Evolutionary conservation across 1,139 yeast genomes (phyloP), one percentile per base, ranked within the genome.

Genomic region (Candida neerlandica): DNA sequence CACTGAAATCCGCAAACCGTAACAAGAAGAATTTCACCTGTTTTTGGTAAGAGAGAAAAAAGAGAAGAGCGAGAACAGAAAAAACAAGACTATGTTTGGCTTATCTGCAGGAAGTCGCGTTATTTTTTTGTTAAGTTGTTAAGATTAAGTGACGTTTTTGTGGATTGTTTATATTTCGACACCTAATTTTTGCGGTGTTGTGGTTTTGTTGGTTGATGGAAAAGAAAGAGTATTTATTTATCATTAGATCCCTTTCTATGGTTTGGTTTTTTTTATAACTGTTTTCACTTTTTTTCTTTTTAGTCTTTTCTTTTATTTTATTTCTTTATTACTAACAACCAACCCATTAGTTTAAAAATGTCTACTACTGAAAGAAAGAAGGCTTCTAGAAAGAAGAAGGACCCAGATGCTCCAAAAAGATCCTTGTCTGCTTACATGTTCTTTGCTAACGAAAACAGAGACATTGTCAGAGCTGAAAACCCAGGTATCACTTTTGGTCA

Each of bases 351-450:
- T 41, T 38, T 21, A 16, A 49, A 16, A 40, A 55, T 55, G 58
- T 47, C 57, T 43, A 62, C 65, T 43, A 61, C 72, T 53, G 80
- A 75, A 66, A 76, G 71, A 64, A 76, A 75, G 66, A 76, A 73
- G 64, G 59, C 77, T 53, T 65, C 77, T 55, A 76, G 81, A 75
- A 76, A 75, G 69, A 76, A 76, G 80, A 76, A 76, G 79, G 97
- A 94, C 75, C 98, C 98, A 77, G 92, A 92, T 74, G 99, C 99
- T 58, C 99, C 99, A 71, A 94, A 94, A 89, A 87, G 98, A 75
- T 90, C 98, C 35, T 79, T 94, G 69, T 90, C 97, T 55, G 97
- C 98, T 50, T 94, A 94, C 85, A 92, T 94, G 98, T 92, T 89
- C 82, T 94, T 92, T 67, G 98, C 99, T 63, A 91, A 90, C 68